A percentile compares a stretch with the other conserved stretches of the same genome.
These are phyloP conservation scores for Trichoderma cornu-damae DNA, from an alignment of 2,329 filamentous ascomycete species.

Conservation along the genomic window DNA sequence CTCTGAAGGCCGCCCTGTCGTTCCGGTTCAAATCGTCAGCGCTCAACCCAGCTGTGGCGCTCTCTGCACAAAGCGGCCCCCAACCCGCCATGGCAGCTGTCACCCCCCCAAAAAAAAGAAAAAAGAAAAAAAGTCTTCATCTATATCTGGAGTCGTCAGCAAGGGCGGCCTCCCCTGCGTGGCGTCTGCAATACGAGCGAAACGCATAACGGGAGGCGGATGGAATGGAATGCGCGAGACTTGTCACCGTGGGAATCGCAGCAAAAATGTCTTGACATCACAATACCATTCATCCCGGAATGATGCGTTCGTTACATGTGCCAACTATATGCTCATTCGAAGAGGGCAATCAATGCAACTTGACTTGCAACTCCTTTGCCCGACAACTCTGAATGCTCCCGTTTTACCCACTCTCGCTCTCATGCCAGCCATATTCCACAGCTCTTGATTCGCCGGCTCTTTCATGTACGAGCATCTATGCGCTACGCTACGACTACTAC, in stretches of 20 bases:
- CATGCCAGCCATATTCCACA: neutral
- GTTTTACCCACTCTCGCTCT: neutral
- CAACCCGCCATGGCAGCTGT: neutral
- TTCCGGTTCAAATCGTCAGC: conserved; percentile 2
- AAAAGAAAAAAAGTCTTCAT: neutral
- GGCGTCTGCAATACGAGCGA: neutral
- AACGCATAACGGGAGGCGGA: neutral
- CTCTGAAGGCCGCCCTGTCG: neutral
- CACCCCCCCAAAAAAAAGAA: no score
- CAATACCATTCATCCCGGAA: neutral
- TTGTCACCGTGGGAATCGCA: neutral
- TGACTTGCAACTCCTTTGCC: neutral
- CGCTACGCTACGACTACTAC: neutral
- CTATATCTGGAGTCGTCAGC: conserved; percentile 13
- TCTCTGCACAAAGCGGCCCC: conserved; percentile 3
- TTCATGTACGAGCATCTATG: neutral
- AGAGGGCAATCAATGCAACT: neutral
- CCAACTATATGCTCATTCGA: no score
- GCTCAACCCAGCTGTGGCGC: conserved; percentile 12
- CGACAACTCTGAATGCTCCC: neutral
- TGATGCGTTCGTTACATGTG: no score
- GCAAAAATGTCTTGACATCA: neutral
- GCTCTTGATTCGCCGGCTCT: neutral
- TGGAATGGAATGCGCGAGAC: conserved; percentile 2
- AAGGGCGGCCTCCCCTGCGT: conserved; percentile 11